Conservation (phyloP, 1,139 yeast genomes). For the Suhomyces bribrorum region DNA sequence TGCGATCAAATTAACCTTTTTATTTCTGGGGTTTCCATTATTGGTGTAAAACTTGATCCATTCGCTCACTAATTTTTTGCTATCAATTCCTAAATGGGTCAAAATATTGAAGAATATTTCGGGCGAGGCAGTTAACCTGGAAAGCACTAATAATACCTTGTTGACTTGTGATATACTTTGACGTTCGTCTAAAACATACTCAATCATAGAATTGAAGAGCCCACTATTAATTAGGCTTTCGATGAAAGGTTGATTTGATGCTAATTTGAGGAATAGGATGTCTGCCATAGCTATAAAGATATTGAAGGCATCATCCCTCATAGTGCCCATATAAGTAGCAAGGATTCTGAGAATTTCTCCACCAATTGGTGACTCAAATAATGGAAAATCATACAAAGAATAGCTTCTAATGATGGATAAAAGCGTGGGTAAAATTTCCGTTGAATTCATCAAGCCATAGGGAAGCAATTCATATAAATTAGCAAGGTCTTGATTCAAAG, state of each 20-base stretch:
- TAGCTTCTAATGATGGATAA: slow-evolving; percentile 74
- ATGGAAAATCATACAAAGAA: slow-evolving; percentile 54
- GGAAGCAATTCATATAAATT: slow-evolving; percentile 48
- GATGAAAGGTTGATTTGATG: slow-evolving; percentile 31
- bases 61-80: slow-evolving; percentile 24
- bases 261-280: slow-evolving; percentile 42
- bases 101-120: slow-evolving; percentile 42
- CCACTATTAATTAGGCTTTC: slow-evolving; percentile 47
- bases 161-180: slow-evolving; percentile 51
- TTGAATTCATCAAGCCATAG: slow-evolving; percentile 57
- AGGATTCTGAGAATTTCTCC: slow-evolving; percentile 51
- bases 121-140: slow-evolving; percentile 54
- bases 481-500: slow-evolving; percentile 36
- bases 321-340: slow-evolving; percentile 55
- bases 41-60: slow-evolving; percentile 46
- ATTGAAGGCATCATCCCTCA: slow-evolving; percentile 72
- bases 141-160: slow-evolving; percentile 53
- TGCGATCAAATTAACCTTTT: slow-evolving; percentile 64
- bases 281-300: slow-evolving; percentile 62
- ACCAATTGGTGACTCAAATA: slow-evolving; percentile 31
- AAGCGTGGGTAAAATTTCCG: slow-evolving; percentile 74
- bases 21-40: slow-evolving; percentile 68
- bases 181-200: slow-evolving; percentile 49
- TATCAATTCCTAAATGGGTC: slow-evolving; percentile 32
- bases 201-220: slow-evolving; percentile 46